Base-by-base conservation (phyloP, 495 filamentous ascomycete species). In the Mytilinidion resinicola region DNA sequence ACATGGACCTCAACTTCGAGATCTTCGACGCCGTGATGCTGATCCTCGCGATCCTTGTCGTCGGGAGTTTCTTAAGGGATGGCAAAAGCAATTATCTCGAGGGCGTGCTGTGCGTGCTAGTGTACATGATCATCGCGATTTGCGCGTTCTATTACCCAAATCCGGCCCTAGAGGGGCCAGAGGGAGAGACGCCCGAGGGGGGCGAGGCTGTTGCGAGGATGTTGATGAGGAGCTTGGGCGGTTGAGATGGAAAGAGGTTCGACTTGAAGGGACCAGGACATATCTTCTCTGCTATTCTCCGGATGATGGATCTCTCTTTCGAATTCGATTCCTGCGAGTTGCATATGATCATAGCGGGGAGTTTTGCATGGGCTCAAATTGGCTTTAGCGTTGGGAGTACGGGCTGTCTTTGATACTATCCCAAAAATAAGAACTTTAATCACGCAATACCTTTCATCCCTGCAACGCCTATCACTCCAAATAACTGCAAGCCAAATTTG, bases 11-110 rank as follows among this genome's bases (percentile, higher is more conserved):
- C 39, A 84, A 89, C 65, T 96, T 96, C 66, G 88, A 95, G 64
- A 77, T 89, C 8, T 96, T 96, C 76, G 89, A 92, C 76, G 77
- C 95, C n/a, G 82, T 88, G 14, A 76, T 92, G 54, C 76, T 96
- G n/a, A 83, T 96, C 56, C 77, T 96, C 41, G 82, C 90, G 6
- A 92, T 95, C 66, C 72, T 96, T 46, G 90, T 95, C 0, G 87
- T 76, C 21, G 73, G 74, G 5, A 74, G 72, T 38, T 76, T 77
- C 67, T 69, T 77, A 34, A 58, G 72, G 19, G 74, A 77, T 57
- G 68, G 70, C 9, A 77, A 75, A 63, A 73, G 67, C 14, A 76
- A 77, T 56, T 77, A 77, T 55, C 67, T 77, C n/a, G 74, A 77
- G 59, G 74, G 74, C 35, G 63, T 63, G 46, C 73, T 77, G 21